phyloP scores from a whole-genome alignment of 257 asterid species.

The Gentiana macrophylla region DNA sequence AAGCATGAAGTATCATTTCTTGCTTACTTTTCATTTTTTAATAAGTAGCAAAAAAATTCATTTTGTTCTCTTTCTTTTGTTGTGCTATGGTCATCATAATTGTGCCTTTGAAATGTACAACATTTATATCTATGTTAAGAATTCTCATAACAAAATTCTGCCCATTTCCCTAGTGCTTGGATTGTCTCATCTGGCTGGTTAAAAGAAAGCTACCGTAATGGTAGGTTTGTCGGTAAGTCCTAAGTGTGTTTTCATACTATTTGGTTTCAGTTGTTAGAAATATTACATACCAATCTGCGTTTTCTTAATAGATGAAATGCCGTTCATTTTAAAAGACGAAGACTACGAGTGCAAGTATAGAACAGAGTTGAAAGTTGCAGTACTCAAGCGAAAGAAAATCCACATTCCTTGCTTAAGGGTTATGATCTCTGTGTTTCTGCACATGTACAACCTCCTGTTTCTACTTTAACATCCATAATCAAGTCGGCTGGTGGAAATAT shows the following conservation, averaged over 20 bases:
- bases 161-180: conserved; percentile 60
- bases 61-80: too few species aligned
- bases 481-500: conserved; percentile 80
- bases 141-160: too few species aligned
- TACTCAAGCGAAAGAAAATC: conserved; percentile 46
- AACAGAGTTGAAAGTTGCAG: conserved; percentile 51
- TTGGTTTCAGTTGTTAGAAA: neutral
- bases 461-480: conserved; percentile 48
- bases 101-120: too few species aligned
- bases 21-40: too few species aligned
- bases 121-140: too few species aligned
- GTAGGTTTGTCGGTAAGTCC: conserved; percentile 59
- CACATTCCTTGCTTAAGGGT: conserved; percentile 57
- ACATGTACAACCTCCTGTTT: conserved; percentile 58
- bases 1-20: too few species aligned
- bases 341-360: conserved; percentile 44
- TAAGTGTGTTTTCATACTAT: neutral
- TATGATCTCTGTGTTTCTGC: conserved; percentile 59
- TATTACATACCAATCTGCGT: conserved; percentile 6
- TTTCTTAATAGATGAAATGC: conserved; percentile 52
- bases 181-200: conserved; percentile 79
- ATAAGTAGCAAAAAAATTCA: too few species aligned
- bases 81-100: too few species aligned
- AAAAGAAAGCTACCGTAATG: conserved; percentile 71
- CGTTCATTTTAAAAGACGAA: conserved; percentile 60